Percentiles rank a stretch among this genome's conserved stretches.
Conservation (phyloP, 352 stramenopile genomes). For the Globisporangium parvum region DNA sequence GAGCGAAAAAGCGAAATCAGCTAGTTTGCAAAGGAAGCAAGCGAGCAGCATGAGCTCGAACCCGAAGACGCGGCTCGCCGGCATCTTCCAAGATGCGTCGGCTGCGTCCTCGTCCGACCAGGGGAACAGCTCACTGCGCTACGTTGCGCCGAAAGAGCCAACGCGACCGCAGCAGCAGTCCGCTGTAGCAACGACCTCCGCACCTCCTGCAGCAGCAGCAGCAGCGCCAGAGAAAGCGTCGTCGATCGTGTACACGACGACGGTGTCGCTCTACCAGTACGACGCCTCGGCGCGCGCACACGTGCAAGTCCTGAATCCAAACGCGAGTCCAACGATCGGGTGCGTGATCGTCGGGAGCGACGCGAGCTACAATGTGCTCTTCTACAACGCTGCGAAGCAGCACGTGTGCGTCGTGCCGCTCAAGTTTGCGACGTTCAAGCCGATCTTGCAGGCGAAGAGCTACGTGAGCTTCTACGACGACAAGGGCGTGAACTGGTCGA, state of each 20-base stretch:
- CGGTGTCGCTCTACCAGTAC: constrained; percentile 74
- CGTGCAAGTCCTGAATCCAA: constrained; percentile 37
- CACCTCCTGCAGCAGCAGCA: constrained; percentile 15
- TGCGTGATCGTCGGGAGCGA: constrained; percentile 69
- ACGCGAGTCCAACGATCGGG: constrained; percentile 32
- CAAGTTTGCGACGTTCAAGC: constrained; percentile 47
- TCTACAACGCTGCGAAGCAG: constrained; percentile 70
- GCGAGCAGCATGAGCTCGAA: constrained; percentile 24
- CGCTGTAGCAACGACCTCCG: constrained; percentile 12
- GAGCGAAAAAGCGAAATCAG: no score
- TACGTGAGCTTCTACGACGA: constrained; percentile 87
- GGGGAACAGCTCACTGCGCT: constrained; percentile 66
- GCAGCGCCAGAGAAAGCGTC: constrained; percentile 18
- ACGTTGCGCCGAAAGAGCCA: constrained; percentile 61
- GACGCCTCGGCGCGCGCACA: constrained; percentile 51
- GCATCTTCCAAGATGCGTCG: constrained; percentile 45
- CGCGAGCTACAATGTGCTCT: constrained; percentile 60
- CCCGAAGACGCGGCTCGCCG: constrained; percentile 42
- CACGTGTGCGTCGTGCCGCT: constrained; percentile 54
- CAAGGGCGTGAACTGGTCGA: constrained; percentile 58
- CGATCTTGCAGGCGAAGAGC: constrained; percentile 64
- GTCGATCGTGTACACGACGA: constrained; percentile 57
- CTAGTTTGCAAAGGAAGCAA: no score
- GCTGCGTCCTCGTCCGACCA: constrained; percentile 11
- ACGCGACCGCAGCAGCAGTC: constrained; percentile 19